A percentile compares a stretch with the other conserved stretches of the same genome.
Conservation (phyloP, 108 stramenopile species). For the Nannochloropsis granulata region DNA sequence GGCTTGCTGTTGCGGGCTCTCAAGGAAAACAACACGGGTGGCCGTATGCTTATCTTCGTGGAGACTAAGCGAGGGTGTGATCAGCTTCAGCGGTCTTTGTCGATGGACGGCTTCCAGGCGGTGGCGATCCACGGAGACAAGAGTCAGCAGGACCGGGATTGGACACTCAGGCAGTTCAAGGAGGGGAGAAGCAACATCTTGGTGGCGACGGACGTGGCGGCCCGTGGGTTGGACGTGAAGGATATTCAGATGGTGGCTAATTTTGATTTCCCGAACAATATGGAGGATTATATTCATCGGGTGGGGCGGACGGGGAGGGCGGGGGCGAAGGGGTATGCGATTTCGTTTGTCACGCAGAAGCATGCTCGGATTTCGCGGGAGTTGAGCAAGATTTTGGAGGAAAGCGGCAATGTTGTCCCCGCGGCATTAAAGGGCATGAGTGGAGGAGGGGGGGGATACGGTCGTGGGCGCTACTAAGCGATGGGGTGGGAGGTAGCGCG, state of each 20-base stretch:
- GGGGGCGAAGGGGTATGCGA: slow-evolving; percentile 76
- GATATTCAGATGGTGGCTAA: slow-evolving; percentile 86
- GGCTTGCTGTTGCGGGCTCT: slow-evolving; percentile 38
- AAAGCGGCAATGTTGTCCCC: slow-evolving; percentile 41
- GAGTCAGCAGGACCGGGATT: slow-evolving; percentile 92
- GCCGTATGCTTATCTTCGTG: slow-evolving; percentile 77
- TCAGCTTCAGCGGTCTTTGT: slow-evolving; percentile 68
- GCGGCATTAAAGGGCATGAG: slow-evolving; percentile 28
- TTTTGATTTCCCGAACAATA: slow-evolving; percentile 73
- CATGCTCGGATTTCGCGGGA: slow-evolving; percentile 64
- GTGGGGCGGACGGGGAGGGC: slow-evolving; percentile 99
- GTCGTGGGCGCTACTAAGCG: slow-evolving; percentile 17
- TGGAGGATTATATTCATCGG: slow-evolving; percentile 87
- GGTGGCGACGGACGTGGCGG: slow-evolving; percentile 97
- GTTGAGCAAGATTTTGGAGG: slow-evolving; percentile 38
- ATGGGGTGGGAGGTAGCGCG: too few relatives aligned
- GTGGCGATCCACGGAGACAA: slow-evolving; percentile 96
- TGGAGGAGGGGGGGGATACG: slow-evolving; percentile 29
- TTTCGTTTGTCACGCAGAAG: slow-evolving; percentile 81
- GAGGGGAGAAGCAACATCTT: slow-evolving; percentile 60
- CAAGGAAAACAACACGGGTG: slow-evolving; percentile 1
- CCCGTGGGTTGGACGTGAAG: slow-evolving; percentile 89
- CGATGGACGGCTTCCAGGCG: slow-evolving; percentile 73
- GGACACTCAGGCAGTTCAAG: slow-evolving; percentile 86
- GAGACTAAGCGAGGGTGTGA: slow-evolving; percentile 97